These are phyloP conservation scores for Flaveria sonorensis DNA, from an alignment of 129 eudicot genomes.

Conservation along the genomic window DNA sequence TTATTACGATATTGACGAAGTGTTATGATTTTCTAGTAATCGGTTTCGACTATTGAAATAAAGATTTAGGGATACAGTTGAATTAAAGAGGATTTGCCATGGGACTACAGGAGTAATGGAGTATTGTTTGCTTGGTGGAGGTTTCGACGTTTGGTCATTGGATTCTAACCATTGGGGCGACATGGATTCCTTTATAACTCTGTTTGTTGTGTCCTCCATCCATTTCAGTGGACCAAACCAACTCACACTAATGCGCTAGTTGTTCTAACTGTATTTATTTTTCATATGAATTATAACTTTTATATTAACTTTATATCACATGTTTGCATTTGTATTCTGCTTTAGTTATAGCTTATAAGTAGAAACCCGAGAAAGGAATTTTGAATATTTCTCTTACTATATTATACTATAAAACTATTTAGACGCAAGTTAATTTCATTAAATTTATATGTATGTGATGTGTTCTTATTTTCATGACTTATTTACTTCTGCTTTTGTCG, in stretches of 20 bases:
- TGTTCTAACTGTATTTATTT: not conserved
- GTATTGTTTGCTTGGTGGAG: not conserved
- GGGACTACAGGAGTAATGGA: too few species aligned
- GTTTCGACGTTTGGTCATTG: slow-evolving; percentile 26
- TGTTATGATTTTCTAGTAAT: too few species aligned
- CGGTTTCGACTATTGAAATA: not conserved
- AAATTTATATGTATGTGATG: too few species aligned
- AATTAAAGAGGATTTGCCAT: not conserved
- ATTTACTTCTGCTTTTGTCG: slow-evolving; percentile 21
- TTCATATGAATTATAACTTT: not conserved
- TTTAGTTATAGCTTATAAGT: not conserved
- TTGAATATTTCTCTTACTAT: not conserved
- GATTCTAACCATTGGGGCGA: slow-evolving; percentile 22
- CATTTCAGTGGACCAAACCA: slow-evolving; percentile 29
- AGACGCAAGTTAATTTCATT: not conserved
- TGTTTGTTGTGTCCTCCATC: slow-evolving; percentile 31
- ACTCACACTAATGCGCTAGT: slow-evolving; percentile 16
- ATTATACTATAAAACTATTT: too few species aligned
- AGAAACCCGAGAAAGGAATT: too few species aligned
- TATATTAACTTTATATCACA: not conserved
- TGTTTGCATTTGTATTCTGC: not conserved
- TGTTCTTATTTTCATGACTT: too few species aligned
- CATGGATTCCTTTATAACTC: slow-evolving; percentile 24
- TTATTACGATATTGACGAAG: too few species aligned
- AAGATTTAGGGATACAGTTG: not conserved